phyloP scores from a whole-genome alignment of 176 grass and related monocot genomes.

The Musa schizocarpa region DNA sequence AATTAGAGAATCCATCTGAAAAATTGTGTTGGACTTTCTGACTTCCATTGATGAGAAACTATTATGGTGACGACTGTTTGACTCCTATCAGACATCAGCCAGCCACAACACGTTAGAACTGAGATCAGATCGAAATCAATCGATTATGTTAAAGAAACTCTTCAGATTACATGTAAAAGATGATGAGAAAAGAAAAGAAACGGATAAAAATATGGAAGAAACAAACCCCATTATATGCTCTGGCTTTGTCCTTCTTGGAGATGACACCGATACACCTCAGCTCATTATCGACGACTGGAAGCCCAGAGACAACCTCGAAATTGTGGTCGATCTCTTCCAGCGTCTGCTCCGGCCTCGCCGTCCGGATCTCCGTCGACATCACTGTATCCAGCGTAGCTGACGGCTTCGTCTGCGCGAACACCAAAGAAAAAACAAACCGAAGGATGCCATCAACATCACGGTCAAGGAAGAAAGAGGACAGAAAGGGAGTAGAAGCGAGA shows the following conservation, averaged over 20 bases:
- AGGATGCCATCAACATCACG: background rate
- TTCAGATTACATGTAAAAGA: background rate
- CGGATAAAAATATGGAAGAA: background rate
- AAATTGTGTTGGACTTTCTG: background rate
- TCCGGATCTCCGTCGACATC: slow-evolving; percentile 58
- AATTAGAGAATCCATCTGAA: too few species aligned
- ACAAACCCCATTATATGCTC: slow-evolving; percentile 57
- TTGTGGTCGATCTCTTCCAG: slow-evolving; percentile 64
- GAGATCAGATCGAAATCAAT: background rate
- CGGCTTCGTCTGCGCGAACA: slow-evolving; percentile 12
- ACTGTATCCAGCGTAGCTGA: slow-evolving; percentile 27
- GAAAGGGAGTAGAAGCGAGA: background rate
- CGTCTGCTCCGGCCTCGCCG: slow-evolving; percentile 47
- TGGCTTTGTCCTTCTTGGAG: slow-evolving; percentile 53
- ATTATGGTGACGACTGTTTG: background rate
- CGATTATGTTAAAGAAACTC: background rate
- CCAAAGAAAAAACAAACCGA: background rate
- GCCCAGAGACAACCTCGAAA: slow-evolving; percentile 44
- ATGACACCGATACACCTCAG: slow-evolving; percentile 63
- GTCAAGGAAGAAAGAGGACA: background rate
- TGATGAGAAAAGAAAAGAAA: background rate
- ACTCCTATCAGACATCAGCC: background rate
- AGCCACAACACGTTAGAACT: background rate
- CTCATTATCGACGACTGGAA: slow-evolving; percentile 63
- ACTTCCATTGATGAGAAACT: background rate